Base-by-base conservation (phyloP, 805 yeast species). In the Maudiozyma bulderi region DNA sequence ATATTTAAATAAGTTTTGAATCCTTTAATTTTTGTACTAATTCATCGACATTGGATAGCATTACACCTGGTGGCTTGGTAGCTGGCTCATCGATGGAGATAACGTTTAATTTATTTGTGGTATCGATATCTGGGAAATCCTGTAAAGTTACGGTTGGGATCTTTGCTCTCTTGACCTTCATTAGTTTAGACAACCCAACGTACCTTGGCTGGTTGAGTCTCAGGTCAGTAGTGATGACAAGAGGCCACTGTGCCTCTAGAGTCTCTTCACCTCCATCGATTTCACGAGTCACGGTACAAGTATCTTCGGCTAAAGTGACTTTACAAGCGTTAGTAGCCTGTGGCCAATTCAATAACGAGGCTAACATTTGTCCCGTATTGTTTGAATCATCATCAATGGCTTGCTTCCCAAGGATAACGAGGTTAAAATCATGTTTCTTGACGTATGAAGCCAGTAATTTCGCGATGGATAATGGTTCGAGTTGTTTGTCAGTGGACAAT, bases 161-260 rank as follows among this genome's bases (percentile, higher is more conserved):
- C 4, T 96, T 96, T 75, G 88, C 90, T 80, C 90, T 90, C 75
- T 93, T 93, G 49, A 98, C 98, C 74, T 93, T 93, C 98, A 93
- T 93, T 73, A 90, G 79, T 67, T 91, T 93, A 52, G 96, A 97
- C 63, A 93, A 75, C 11, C 95, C 80, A n/a, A 95, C 96, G 61
- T 88, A 93, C 59, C 97, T 82, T 42, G 99, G 99, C 64, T 81
- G 93, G 67, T 93, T 93, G 62, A 93, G 77, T 68, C 99, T 83
- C 58, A 93, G 75, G 67, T 93, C 99, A 2, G 98, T 84, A 30
- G 97, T 90, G 58, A 93, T 78, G 47, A 93, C 77, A 72, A 89
- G 61, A 40, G 99, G 99, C 51, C 90, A 74, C 51, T 77, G 71
- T 33, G 95, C 86, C 46, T 76, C 74, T 50, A 93, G 73, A 11